A percentile compares a stretch with the other conserved stretches of the same genome.
These are phyloP conservation scores for Westerdykella aurantiaca DNA, from an alignment of 2,329 filamentous ascomycete species.

Conservation along the genomic window DNA sequence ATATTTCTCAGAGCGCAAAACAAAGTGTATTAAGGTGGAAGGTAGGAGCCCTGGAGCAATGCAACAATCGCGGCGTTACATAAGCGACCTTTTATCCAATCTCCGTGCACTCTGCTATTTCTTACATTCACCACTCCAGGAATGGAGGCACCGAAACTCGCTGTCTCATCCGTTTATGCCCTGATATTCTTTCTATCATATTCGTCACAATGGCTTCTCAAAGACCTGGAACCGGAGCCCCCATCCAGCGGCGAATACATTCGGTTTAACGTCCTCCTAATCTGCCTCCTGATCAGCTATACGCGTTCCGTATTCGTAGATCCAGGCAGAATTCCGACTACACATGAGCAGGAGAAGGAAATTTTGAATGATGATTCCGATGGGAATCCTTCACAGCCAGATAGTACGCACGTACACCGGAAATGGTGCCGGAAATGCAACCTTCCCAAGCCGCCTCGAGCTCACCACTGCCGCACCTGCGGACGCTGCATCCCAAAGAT, in stretches of 20 bases:
- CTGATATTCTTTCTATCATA: constrained; percentile 67
- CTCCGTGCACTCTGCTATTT: too few relatives aligned
- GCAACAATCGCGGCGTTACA: too few relatives aligned
- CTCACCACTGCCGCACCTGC: constrained; percentile 78
- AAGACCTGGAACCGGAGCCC: constrained; percentile 53
- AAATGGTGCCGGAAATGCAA: constrained; percentile 73
- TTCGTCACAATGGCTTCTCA: constrained; percentile 66
- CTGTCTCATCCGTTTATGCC: constrained; percentile 61
- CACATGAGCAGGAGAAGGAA: constrained; percentile 2
- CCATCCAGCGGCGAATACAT: constrained; percentile 53
- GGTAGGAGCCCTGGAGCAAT: too few relatives aligned
- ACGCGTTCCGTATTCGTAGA: constrained; percentile 56
- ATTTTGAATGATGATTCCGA: background rate
- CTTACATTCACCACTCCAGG: constrained; percentile 1
- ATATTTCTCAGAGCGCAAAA: too few relatives aligned
- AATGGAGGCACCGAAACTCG: constrained; percentile 43
- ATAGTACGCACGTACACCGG: constrained; percentile 7
- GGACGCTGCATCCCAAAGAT: constrained; percentile 70
- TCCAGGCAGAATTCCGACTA: constrained; percentile 49
- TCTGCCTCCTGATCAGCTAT: constrained; percentile 65
- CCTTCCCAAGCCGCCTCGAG: constrained; percentile 66
- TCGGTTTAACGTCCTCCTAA: constrained; percentile 61
- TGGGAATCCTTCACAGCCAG: background rate
- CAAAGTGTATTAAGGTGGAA: too few relatives aligned
- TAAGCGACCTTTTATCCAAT: too few relatives aligned